phyloP scores from a whole-genome alignment of 129 eudicot genomes.

The Calendula officinalis region DNA sequence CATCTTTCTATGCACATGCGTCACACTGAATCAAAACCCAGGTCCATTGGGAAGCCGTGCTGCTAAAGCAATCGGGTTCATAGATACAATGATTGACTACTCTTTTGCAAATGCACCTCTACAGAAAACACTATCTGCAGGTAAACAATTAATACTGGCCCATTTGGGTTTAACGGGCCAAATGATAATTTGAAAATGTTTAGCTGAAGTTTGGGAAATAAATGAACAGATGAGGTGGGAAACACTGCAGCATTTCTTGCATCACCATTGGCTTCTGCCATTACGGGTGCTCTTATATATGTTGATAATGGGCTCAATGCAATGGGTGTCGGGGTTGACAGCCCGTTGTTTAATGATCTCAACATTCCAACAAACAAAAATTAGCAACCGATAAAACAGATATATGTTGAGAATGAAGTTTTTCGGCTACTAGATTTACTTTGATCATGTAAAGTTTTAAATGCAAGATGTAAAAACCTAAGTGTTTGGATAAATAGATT shows the following conservation, averaged over 20 bases:
- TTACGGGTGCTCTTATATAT: constrained; percentile 82
- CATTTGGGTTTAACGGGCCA: background rate
- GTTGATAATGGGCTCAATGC: constrained; percentile 94
- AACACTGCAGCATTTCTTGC: constrained; percentile 92
- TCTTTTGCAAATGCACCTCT: constrained; percentile 77
- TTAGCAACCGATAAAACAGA: constrained; percentile 25
- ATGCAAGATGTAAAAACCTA: background rate
- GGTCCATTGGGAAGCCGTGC: constrained; percentile 96
- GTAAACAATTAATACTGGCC: constrained; percentile 24
- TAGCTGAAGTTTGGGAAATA: background rate
- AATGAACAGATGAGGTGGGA: background rate
- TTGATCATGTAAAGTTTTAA: constrained; percentile 15
- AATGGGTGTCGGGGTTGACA: constrained; percentile 93
- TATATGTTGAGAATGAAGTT: constrained; percentile 32
- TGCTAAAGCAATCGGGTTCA: constrained; percentile 93
- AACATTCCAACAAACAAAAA: constrained; percentile 57
- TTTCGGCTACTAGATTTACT: constrained; percentile 27
- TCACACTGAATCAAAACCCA: constrained; percentile 18
- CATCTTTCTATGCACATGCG: constrained; percentile 1
- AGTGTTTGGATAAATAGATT: too few relatives aligned
- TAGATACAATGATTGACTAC: constrained; percentile 89
- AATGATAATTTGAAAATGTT: background rate
- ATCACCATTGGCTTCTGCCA: constrained; percentile 93
- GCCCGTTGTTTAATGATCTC: constrained; percentile 75
- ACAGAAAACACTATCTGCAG: constrained; percentile 79